Conservation (phyloP, 202 grass and related monocot genomes). For the Zizania palustris region DNA sequence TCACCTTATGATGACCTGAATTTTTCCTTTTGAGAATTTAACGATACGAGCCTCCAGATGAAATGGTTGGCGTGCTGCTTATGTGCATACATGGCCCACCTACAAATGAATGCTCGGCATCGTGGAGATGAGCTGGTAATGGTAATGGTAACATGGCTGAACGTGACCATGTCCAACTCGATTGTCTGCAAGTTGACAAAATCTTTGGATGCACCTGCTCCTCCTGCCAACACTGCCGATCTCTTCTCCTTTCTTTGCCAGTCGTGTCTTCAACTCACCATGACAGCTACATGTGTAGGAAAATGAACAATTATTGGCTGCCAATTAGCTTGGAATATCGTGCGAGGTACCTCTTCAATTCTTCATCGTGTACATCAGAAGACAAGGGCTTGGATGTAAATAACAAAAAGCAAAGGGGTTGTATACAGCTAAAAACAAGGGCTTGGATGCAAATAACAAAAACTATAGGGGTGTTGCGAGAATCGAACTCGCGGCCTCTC, state of each 20-base stretch:
- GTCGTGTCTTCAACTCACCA: neutral
- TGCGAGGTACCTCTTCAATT: neutral
- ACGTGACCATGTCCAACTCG: neutral
- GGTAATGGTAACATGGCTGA: neutral
- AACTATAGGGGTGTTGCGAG: conserved; percentile 51
- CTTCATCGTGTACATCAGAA: no score
- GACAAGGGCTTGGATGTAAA: neutral
- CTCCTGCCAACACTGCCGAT: neutral
- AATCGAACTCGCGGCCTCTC: conserved; percentile 80
- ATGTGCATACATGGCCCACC: no score
- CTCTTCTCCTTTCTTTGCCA: neutral
- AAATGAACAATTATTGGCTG: no score
- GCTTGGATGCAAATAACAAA: neutral
- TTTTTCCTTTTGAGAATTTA: no score
- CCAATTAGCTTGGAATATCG: no score
- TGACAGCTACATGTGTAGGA: neutral
- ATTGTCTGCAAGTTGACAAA: neutral
- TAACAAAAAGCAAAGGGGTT: neutral
- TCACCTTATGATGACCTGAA: no score
- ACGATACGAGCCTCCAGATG: no score
- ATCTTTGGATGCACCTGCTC: neutral
- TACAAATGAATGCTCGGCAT: no score
- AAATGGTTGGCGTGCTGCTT: no score
- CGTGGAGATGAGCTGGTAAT: no score
- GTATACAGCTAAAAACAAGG: no score